Evolutionary conservation across 176 grass and related monocot species (phyloP), one percentile per base, ranked within the genome.

Genomic region (Carex parvula): DNA sequence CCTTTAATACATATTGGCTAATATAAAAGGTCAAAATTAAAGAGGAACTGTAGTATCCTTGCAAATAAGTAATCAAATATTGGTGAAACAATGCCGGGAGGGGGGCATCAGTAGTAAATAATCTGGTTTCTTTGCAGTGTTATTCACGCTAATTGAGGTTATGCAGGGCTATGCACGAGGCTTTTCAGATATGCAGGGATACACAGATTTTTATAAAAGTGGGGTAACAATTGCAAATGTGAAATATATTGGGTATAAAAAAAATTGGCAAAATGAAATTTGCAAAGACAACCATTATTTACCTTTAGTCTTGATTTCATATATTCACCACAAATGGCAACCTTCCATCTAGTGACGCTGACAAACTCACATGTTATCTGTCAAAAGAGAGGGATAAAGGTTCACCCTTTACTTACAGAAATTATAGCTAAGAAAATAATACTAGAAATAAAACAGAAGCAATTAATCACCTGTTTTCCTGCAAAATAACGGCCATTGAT

Each of bases 261-360:
- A n/a, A 85, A 42, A 15, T 87, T 55, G 6, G 0, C 63, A 76
- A 42, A 20, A 15, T 18, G 7, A 74, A 56, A 33, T 57, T 60
- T 69, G 55, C 60, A 83, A 80, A 71, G 52, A 15, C 29, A 4
- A 32, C 16, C 18, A 55, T 32, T 81, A 86, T 65, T 39, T 88
- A 99, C 96, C 93, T 99, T 99, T 60, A 95, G 87, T 84, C 91
- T 95, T 82, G 93, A 90, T 64, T 94, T 93, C 96, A 95, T 95
- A 87, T 89, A 99, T 78, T 99, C 96, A 59, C 96, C 96, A 75
- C 96, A 95, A 86, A 95, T 99, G 44, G 96, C 96, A 84, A 91
- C 85, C 70, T 94, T 99, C 96, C 96, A 99, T 90, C 73, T 99
- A 71, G 96, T 94, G 41, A 99, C 15, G 61, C 91, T 87, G 84